Conservation (phyloP, 345 rosid species). For the Populus pruinosa region DNA sequence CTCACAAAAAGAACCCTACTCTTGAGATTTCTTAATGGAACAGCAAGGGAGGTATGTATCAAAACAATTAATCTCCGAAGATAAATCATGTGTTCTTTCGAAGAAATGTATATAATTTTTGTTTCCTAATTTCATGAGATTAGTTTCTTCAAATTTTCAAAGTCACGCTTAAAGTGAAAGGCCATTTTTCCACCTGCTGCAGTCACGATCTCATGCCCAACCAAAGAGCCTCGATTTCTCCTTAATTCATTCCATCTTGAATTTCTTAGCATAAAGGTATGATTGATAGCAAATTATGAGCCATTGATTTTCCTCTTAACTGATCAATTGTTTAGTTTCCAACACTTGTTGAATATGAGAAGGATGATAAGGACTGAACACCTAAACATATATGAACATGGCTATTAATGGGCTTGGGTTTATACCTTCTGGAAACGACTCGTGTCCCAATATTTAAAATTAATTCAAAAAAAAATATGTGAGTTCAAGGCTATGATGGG, state of each 20-base stretch:
- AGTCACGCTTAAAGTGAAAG: neutral
- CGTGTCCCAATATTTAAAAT: too few species aligned
- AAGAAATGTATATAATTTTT: too few species aligned
- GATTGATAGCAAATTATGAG: neutral
- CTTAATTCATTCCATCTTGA: neutral
- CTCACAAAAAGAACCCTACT: too few species aligned
- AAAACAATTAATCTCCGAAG: too few species aligned
- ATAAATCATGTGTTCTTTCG: too few species aligned
- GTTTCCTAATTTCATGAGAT: neutral
- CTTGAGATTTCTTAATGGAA: too few species aligned
- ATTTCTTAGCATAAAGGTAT: neutral
- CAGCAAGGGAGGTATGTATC: too few species aligned
- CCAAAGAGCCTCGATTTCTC: too few species aligned
- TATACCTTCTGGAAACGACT: too few species aligned
- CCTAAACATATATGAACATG: neutral
- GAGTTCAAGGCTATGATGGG: too few species aligned
- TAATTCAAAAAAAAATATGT: too few species aligned
- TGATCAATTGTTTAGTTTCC: neutral
- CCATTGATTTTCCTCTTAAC: neutral
- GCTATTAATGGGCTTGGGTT: neutral
- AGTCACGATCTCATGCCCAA: neutral
- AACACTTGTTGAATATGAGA: slow-evolving; percentile 2
- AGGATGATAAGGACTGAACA: slow-evolving; percentile 11
- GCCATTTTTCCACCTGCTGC: neutral
- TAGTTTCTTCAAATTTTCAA: neutral